Evolutionary conservation across 1,284 basidiomycete species (phyloP).

Genomic region (Cutaneotrichosporon arboriforme): DNA sequence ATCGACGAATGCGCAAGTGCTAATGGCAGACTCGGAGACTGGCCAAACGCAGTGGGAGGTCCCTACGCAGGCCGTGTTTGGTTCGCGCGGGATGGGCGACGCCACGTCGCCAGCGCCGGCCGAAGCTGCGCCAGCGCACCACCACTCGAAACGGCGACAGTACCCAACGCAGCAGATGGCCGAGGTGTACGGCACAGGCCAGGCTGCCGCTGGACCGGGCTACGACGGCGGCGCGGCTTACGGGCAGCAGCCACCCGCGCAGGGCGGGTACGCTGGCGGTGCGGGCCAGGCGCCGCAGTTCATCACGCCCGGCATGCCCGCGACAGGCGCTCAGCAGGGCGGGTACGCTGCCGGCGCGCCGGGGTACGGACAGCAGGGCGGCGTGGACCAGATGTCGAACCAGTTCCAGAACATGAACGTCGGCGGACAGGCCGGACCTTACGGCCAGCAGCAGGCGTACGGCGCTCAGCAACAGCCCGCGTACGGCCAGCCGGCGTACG

Average conservation of each 20-base stretch:
- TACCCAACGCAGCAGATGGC: constrained; percentile 80
- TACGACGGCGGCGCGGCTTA: constrained; percentile 6
- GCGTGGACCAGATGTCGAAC: constrained; percentile 64
- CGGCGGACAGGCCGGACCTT: constrained; percentile 52
- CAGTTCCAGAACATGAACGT: constrained; percentile 87
- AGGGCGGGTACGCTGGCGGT: constrained; percentile 35
- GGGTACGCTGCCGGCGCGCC: constrained; percentile 24
- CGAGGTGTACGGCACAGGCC: constrained; percentile 62
- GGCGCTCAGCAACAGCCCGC: no score
- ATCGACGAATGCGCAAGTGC: no score
- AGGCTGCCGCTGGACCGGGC: constrained; percentile 28
- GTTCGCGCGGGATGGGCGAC: constrained; percentile 14
- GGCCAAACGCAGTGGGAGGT: constrained; percentile 65
- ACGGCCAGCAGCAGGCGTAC: constrained; percentile 9
- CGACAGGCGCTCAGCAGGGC: constrained; percentile 36
- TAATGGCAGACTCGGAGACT: constrained; percentile 35
- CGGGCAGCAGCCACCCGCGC: constrained; percentile 42
- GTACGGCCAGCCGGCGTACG: constrained; percentile 30
- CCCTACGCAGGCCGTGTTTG: constrained; percentile 45
- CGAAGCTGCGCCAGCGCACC: constrained; percentile 26
- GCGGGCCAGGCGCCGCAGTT: constrained; percentile 54
- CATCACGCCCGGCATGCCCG: constrained; percentile 76
- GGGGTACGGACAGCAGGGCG: constrained; percentile 33
- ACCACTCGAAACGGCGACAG: constrained; percentile 65
- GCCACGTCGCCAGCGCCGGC: constrained; percentile 23